Evolutionary conservation across 1,284 basidiomycete genomes (phyloP).

Genomic region (Heterobasidion occidentale): DNA sequence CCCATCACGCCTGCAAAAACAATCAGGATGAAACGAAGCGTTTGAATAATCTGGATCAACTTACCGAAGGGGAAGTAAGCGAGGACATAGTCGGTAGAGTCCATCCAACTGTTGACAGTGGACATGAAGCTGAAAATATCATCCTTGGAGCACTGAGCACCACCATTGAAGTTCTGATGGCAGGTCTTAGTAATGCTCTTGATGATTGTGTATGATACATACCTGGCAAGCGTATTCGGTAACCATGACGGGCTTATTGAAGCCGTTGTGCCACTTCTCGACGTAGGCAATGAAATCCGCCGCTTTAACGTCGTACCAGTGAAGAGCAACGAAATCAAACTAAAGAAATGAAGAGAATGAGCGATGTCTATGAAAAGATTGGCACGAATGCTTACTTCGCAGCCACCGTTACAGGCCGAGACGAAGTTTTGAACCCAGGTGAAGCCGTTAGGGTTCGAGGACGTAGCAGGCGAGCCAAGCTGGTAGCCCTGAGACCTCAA

Average conservation of each 20-base stretch:
- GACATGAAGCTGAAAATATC: conserved; percentile 55
- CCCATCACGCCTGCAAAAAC: conserved; percentile 44
- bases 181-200: background rate
- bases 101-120: conserved; percentile 46
- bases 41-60: conserved; percentile 13
- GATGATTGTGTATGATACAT: conserved; percentile 1
- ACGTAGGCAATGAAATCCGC: conserved; percentile 45
- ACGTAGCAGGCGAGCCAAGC: conserved; percentile 61
- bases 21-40: conserved; percentile 4
- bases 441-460: conserved; percentile 50
- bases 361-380: conserved; percentile 10
- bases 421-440: conserved; percentile 60
- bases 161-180: conserved; percentile 26
- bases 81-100: conserved; percentile 43
- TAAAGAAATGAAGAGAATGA: conserved; percentile 20
- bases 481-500: conserved; percentile 47
- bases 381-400: conserved; percentile 34
- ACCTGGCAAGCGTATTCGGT: conserved; percentile 70
- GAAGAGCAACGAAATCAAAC: conserved; percentile 44
- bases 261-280: conserved; percentile 41
- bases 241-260: conserved; percentile 44
- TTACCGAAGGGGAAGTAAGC: conserved; percentile 67
- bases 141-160: conserved; percentile 40
- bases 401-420: conserved; percentile 37
- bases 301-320: conserved; percentile 53